Percentiles rank a stretch among this genome's conserved stretches.
These are phyloP conservation scores for Margaritispora aquatica DNA, from an alignment of 495 filamentous ascomycete species.

Conservation along the genomic window DNA sequence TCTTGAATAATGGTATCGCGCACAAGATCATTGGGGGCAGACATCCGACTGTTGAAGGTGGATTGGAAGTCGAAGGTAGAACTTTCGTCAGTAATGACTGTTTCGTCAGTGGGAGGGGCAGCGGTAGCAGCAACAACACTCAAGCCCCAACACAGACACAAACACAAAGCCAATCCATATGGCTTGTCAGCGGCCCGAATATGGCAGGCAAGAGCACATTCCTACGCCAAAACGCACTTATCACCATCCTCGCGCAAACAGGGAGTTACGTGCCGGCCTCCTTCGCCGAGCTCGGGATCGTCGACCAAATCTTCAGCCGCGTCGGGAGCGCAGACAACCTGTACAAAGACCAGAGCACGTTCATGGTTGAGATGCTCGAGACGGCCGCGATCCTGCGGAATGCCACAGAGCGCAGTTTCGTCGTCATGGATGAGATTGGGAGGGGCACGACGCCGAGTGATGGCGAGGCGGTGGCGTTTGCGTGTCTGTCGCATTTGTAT, in stretches of 20 bases:
- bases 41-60: conserved; percentile 83
- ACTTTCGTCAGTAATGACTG: conserved; percentile 86
- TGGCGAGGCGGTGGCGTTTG: conserved; percentile 83
- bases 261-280: conserved; percentile 88
- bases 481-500: conserved; percentile 76
- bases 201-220: conserved; percentile 98
- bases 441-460: conserved; percentile 90
- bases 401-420: conserved; percentile 68
- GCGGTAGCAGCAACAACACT: too few species aligned
- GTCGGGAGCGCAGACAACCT: conserved; percentile 92
- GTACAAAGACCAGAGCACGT: conserved; percentile 87
- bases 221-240: conserved; percentile 88
- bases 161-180: conserved; percentile 72
- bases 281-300: conserved; percentile 76
- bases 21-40: conserved; percentile 76
- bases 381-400: conserved; percentile 61
- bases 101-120: conserved; percentile 57
- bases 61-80: conserved; percentile 71
- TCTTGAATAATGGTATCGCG: conserved; percentile 38
- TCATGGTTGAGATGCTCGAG: conserved; percentile 87
- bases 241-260: conserved; percentile 85
- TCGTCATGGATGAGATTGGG: conserved; percentile 99
- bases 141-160: too few species aligned
- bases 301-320: conserved; percentile 88
- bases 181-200: conserved; percentile 96